Evolutionary conservation across 768 basidiomycete genomes (phyloP).

Genomic region (Calocybe gangraenosa): DNA sequence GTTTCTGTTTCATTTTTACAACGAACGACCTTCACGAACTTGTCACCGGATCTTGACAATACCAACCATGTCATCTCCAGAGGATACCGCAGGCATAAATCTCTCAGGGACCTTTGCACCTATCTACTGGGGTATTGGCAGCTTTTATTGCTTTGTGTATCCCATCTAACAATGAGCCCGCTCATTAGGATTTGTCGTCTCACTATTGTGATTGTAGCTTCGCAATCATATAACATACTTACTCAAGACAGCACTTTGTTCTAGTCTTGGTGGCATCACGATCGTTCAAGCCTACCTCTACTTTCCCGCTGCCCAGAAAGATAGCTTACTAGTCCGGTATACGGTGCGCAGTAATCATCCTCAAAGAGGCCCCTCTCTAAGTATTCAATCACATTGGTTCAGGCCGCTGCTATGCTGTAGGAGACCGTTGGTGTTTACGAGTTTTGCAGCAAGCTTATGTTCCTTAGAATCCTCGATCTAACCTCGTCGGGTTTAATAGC

Average conservation of each 20-base stretch:
- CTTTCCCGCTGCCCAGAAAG: slow-evolving; percentile 26
- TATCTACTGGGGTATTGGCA: slow-evolving; percentile 27
- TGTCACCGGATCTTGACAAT: neutral
- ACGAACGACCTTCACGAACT: neutral
- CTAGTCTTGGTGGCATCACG: slow-evolving; percentile 35
- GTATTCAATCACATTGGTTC: neutral
- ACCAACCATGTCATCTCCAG: slow-evolving; percentile 4
- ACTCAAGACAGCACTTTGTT: neutral
- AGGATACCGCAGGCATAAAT: slow-evolving; percentile 13
- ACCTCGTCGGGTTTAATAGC: slow-evolving; percentile 35
- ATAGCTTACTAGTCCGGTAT: slow-evolving; percentile 23
- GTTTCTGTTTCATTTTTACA: too few relatives aligned
- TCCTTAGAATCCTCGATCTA: slow-evolving; percentile 29
- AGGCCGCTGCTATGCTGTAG: slow-evolving; percentile 27
- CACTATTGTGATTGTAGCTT: slow-evolving; percentile 20
- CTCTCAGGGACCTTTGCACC: slow-evolving; percentile 24
- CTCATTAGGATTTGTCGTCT: slow-evolving; percentile 23
- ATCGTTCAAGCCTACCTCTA: slow-evolving; percentile 38
- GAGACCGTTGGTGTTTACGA: neutral
- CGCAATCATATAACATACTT: neutral
- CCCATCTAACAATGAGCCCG: neutral
- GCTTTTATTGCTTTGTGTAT: neutral
- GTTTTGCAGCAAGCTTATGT: neutral
- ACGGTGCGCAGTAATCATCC: slow-evolving; percentile 20
- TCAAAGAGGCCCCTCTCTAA: neutral